Conservation (phyloP, 768 basidiomycete species). For the Boletus rubropictus region DNA sequence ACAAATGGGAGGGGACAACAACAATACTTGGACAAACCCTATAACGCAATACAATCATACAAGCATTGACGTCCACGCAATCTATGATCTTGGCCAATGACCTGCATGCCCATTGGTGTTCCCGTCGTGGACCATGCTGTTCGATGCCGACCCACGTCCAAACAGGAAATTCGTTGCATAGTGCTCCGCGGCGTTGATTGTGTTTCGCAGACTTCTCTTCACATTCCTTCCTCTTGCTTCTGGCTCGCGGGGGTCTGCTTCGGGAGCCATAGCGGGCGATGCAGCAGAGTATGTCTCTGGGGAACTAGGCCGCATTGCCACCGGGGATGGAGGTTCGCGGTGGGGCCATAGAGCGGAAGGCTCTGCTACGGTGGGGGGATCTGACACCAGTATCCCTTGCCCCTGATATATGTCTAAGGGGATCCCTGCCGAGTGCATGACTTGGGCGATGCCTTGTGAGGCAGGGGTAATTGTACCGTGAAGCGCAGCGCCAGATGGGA, state of each 20-base stretch:
- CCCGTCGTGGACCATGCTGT: conserved; percentile 19
- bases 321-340: conserved; percentile 35
- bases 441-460: conserved; percentile 30
- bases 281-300: conserved; percentile 41
- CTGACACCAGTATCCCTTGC: conserved; percentile 7
- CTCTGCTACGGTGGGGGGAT: conserved; percentile 11
- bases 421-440: conserved; percentile 32
- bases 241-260: conserved; percentile 28
- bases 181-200: conserved; percentile 64
- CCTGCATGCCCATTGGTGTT: conserved; percentile 18
- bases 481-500: conserved; percentile 20
- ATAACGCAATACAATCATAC: conserved; percentile 8
- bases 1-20: conserved; percentile 1
- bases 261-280: conserved; percentile 28
- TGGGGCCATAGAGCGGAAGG: conserved; percentile 41
- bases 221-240: conserved; percentile 55
- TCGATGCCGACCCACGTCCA: conserved; percentile 41
- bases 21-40: conserved; percentile 4
- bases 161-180: conserved; percentile 60
- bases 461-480: conserved; percentile 17
- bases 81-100: conserved; percentile 25
- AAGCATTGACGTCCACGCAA: background rate
- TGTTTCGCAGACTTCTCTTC: conserved; percentile 60
- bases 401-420: conserved; percentile 20
- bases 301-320: conserved; percentile 30